Conservation (phyloP, 2,329 filamentous ascomycete genomes). For the Rachicladosporium sp. region DNA sequence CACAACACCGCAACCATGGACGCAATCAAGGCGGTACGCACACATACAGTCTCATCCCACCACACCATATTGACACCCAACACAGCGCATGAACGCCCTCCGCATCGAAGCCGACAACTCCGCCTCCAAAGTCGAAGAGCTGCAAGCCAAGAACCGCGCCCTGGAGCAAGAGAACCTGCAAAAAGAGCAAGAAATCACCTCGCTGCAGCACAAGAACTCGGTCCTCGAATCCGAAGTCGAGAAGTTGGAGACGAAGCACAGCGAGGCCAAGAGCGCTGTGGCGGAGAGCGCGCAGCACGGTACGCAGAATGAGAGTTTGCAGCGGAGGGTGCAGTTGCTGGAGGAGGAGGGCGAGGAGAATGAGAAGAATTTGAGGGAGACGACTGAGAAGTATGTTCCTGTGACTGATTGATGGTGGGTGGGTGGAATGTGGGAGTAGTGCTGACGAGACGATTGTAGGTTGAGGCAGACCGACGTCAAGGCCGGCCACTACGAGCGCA, state of each 20-base stretch:
- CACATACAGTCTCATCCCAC: too few species aligned
- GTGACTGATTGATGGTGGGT: background rate
- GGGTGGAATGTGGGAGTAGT: background rate
- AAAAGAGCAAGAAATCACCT: conserved; percentile 98
- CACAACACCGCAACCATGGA: conserved; percentile 24
- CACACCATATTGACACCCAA: too few species aligned
- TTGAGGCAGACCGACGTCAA: conserved; percentile 98
- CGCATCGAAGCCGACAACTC: conserved; percentile 87
- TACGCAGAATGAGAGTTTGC: conserved; percentile 81
- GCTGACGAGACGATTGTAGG: conserved; percentile 36
- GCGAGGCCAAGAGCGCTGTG: conserved; percentile 77
- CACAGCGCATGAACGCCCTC: conserved; percentile 96
- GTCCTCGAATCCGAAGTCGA: conserved; percentile 83
- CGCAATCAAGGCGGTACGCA: conserved; percentile 24
- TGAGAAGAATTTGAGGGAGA: conserved; percentile 90
- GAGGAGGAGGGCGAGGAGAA: conserved; percentile 97
- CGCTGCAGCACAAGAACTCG: conserved; percentile 87
- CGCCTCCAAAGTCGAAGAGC: conserved; percentile 69
- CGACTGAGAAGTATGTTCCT: conserved; percentile 82
- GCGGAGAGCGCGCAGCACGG: conserved; percentile 72
- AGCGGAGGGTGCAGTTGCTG: conserved; percentile 84
- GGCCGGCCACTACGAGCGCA: conserved; percentile 97
- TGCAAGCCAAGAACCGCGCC: conserved; percentile 72
- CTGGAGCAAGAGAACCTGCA: conserved; percentile 90
- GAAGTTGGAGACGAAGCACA: conserved; percentile 74